Percentiles rank a stretch among this genome's conserved stretches.
phyloP scores from a whole-genome alignment of 768 basidiomycete species.

The Lactifluus subvellereus region DNA sequence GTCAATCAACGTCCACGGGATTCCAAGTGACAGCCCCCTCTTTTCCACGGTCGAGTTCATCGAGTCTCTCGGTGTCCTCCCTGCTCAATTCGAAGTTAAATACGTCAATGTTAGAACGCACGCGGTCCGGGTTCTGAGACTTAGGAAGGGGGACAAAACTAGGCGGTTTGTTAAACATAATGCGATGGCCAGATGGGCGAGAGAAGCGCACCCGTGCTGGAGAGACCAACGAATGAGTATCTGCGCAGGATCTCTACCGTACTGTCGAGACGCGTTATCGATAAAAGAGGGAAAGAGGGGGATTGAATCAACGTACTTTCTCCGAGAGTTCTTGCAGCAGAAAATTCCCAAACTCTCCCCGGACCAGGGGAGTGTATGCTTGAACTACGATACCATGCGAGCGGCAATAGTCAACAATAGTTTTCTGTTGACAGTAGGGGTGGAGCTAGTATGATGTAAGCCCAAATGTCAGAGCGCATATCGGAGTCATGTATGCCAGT shows the following conservation, averaged over 20 bases:
- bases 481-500: background rate
- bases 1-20: constrained; percentile 49
- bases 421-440: constrained; percentile 50
- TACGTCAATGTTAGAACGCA: constrained; percentile 65
- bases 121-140: constrained; percentile 62
- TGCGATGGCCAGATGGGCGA: background rate
- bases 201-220: constrained; percentile 60
- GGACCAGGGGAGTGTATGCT: constrained; percentile 73
- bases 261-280: constrained; percentile 32
- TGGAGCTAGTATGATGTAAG: constrained; percentile 52
- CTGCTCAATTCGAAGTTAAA: constrained; percentile 66
- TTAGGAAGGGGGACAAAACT: constrained; percentile 84
- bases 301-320: constrained; percentile 41
- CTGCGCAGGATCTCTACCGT: constrained; percentile 63
- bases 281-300: background rate
- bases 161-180: background rate
- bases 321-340: constrained; percentile 48
- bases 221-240: constrained; percentile 87
- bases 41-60: constrained; percentile 66
- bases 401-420: constrained; percentile 45
- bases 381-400: constrained; percentile 53
- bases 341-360: constrained; percentile 42
- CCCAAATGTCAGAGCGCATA: background rate
- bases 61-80: constrained; percentile 61
- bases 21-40: constrained; percentile 81